phyloP scores from a whole-genome alignment of 176 grass and related monocot species.

The Oryza meridionalis region DNA sequence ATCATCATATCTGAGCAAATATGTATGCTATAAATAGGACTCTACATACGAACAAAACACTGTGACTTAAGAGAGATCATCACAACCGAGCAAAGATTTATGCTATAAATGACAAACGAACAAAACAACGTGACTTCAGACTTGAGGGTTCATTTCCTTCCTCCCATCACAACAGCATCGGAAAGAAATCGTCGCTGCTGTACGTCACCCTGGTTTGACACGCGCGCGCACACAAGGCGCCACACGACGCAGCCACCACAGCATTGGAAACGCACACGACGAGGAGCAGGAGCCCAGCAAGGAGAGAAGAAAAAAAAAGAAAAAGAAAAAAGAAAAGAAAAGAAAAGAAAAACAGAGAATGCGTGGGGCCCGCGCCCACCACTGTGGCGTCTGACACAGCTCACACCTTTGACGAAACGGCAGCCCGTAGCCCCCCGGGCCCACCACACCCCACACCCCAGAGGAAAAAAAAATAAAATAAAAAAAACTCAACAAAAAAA shows the following conservation, averaged over 20 bases:
- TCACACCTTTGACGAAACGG: conserved; percentile 64
- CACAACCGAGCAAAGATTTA: too few relatives aligned
- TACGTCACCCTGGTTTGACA: background rate
- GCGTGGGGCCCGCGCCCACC: conserved; percentile 11
- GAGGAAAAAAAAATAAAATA: too few relatives aligned
- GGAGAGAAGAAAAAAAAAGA: background rate
- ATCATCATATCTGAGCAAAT: too few relatives aligned
- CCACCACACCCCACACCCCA: background rate
- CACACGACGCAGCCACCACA: background rate
- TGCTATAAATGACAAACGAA: background rate
- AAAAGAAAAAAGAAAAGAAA: too few relatives aligned
- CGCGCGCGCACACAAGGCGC: background rate
- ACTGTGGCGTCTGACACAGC: conserved; percentile 55
- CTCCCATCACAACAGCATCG: background rate
- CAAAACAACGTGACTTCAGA: background rate
- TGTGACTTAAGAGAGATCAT: too few relatives aligned
- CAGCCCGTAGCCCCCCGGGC: conserved; percentile 3
- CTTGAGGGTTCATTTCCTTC: background rate
- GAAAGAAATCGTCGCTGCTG: background rate
- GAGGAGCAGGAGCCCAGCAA: background rate
- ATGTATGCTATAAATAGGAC: too few relatives aligned
- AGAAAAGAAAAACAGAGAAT: background rate
- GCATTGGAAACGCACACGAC: conserved; percentile 25
- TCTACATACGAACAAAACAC: too few relatives aligned
- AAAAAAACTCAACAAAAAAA: background rate